Evolutionary conservation across 441 rosid genomes (phyloP).

Genomic region (Jatropha podagrica): DNA sequence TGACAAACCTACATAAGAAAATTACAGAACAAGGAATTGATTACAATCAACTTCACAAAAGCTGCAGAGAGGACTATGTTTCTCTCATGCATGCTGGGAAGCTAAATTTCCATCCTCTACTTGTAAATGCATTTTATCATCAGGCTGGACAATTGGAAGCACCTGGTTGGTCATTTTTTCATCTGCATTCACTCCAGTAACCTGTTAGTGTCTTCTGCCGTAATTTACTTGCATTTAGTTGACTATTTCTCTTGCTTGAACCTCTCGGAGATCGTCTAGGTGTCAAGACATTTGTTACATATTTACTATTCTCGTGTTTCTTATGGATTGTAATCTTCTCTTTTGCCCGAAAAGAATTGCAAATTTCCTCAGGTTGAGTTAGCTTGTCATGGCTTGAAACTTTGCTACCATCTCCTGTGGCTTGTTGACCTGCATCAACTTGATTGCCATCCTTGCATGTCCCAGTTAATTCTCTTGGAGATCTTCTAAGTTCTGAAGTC

Average conservation of each 20-base stretch:
- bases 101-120: slow-evolving; percentile 30
- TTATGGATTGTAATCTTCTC: slow-evolving; percentile 24
- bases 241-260: slow-evolving; percentile 32
- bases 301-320: slow-evolving; percentile 24
- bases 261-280: slow-evolving; percentile 43
- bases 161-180: slow-evolving; percentile 24
- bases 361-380: slow-evolving; percentile 15
- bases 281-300: slow-evolving; percentile 26
- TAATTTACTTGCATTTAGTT: slow-evolving; percentile 20
- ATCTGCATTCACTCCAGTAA: slow-evolving; percentile 27
- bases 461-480: slow-evolving; percentile 18
- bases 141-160: slow-evolving; percentile 26
- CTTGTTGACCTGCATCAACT: slow-evolving; percentile 15
- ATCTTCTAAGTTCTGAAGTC: slow-evolving; percentile 22
- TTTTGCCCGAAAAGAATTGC: slow-evolving; percentile 10
- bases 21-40: slow-evolving; percentile 32
- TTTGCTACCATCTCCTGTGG: slow-evolving; percentile 2
- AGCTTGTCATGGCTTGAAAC: neutral
- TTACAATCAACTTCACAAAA: slow-evolving; percentile 51
- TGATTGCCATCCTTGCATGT: slow-evolving; percentile 1
- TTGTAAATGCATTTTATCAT: slow-evolving; percentile 17
- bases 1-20: slow-evolving; percentile 26
- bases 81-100: slow-evolving; percentile 32
- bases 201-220: slow-evolving; percentile 15
- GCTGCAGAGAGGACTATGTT: slow-evolving; percentile 17